phyloP scores from a whole-genome alignment of 2,329 filamentous ascomycete genomes.

The Xylaria sp. region DNA sequence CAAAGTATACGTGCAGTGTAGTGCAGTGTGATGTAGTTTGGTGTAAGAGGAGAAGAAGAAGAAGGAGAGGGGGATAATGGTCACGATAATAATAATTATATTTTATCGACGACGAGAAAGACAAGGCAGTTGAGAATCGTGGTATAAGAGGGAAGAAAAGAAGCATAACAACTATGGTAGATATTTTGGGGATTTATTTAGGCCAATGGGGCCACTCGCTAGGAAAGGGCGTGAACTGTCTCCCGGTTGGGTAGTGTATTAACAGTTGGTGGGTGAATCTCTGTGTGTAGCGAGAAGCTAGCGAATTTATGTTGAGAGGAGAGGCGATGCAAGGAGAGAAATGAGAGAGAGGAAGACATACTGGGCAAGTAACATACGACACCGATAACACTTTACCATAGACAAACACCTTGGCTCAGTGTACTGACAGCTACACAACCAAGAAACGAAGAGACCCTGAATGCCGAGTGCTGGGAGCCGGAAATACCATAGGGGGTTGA shows the following conservation, averaged over 20 bases:
- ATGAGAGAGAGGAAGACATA: neutral
- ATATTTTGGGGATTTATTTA: neutral
- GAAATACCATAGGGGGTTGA: conserved; percentile 1
- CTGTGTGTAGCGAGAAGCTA: neutral
- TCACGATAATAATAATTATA: neutral
- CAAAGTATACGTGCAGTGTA: neutral
- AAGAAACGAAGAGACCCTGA: neutral
- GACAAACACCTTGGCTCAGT: conserved; percentile 7
- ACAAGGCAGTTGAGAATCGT: neutral
- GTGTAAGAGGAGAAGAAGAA: neutral
- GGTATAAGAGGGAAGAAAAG: no score
- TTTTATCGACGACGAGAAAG: neutral
- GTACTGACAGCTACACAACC: conserved; percentile 2
- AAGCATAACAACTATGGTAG: no score
- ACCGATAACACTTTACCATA: neutral
- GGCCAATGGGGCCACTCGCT: neutral
- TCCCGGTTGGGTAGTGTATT: neutral
- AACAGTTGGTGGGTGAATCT: neutral
- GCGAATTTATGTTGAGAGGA: neutral
- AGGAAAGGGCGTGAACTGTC: neutral
- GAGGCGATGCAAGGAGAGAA: neutral
- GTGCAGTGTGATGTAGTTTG: neutral
- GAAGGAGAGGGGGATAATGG: neutral
- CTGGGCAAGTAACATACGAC: conserved; percentile 4
- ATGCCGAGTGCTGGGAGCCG: neutral